Base-by-base conservation (phyloP, 108 stramenopile genomes). In the Skeletonema costatum region DNA sequence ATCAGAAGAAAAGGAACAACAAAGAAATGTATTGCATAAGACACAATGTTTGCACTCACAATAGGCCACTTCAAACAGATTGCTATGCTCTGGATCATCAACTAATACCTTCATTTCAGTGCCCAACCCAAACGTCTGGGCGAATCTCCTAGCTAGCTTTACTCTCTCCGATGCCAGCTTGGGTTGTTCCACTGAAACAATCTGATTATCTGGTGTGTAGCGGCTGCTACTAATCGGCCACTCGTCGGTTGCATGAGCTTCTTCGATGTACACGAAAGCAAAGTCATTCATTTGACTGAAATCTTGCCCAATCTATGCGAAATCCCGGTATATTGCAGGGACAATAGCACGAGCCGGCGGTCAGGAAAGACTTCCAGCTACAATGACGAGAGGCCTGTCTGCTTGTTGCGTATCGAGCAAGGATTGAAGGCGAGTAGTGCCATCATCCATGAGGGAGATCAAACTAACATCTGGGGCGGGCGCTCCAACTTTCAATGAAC, bases 91-190 rank as follows among this genome's bases (percentile, higher is more conserved):
- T 35, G 60, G 60, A 21, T 61, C 12, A 17, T 61, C 60, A 31
- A 61, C 60, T 16, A 61, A 61, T 12, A 61, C 60, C 60, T 61
- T 61, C 60, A 61, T 61, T 11, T 61, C 60, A 35, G 13, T 13
- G 0, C 60, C 60, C 60, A 61, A 3, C 32, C 33, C 60, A 21
- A 61, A 61, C 33, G 60, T 61, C 31, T 61, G 7, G 0, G 17
- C 60, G n/a, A 61, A 61, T 61, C 60, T 61, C 2, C 12, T 5
- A 31, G 60, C 60, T 35, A 61, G 60, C 60, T 31, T 3, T 14
- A 61, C 60, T 35, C 60, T 61, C 33, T 61, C 60, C 31, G 19
- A 3, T 58, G 25, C 21, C 19, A 29, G 25, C 25, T 19, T 29
- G 7, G 56, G 56, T 9, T 58, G 56, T 8, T 58, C 25, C 56